phyloP scores from a whole-genome alignment of 2,329 filamentous ascomycete species.

The Aspergillus texensis region DNA sequence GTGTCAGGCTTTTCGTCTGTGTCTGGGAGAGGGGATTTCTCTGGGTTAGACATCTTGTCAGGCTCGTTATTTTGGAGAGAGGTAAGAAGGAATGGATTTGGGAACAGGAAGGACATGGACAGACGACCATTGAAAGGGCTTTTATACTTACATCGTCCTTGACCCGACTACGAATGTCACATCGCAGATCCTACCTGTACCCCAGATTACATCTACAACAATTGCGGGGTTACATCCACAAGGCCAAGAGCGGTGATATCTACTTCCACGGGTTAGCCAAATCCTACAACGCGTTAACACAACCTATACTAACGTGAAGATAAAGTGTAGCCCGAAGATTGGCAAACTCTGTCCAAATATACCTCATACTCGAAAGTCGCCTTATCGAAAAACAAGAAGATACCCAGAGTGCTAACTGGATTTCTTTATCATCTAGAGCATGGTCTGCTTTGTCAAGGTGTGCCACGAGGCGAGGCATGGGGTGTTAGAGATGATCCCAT shows the following conservation, averaged over 20 bases:
- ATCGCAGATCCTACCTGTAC: background rate
- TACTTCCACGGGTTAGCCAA: background rate
- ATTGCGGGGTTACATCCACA: background rate
- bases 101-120: background rate
- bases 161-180: background rate
- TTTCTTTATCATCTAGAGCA: background rate
- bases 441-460: background rate
- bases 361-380: background rate
- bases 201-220: no score
- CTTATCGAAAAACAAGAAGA: background rate
- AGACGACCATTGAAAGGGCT: background rate
- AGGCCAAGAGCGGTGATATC: background rate
- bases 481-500: background rate
- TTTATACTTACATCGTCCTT: background rate
- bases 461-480: background rate
- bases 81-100: background rate
- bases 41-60: background rate
- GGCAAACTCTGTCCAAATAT: background rate
- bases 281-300: background rate
- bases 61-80: no score
- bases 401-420: background rate
- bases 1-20: conserved; percentile 11
- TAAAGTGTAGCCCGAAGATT: background rate
- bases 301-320: background rate
- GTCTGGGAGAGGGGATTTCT: conserved; percentile 5